These are phyloP conservation scores for Nemania bipapillata DNA, from an alignment of 2,329 filamentous ascomycete species.

Conservation along the genomic window DNA sequence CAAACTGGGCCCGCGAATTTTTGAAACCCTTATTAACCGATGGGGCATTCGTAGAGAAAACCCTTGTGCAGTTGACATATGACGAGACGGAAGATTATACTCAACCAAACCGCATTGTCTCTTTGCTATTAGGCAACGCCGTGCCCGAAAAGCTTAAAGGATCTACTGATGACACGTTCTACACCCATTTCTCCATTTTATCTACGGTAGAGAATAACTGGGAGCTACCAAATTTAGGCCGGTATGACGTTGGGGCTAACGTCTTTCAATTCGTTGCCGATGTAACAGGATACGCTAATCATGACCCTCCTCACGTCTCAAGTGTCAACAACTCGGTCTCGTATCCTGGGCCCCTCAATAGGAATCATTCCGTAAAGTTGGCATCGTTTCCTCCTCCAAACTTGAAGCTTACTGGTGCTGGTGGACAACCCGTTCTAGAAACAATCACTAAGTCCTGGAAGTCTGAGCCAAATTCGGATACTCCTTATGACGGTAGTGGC, in stretches of 20 bases:
- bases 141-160: constrained; percentile 71
- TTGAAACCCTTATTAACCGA: constrained; percentile 75
- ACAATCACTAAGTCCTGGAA: constrained; percentile 51
- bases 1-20: constrained; percentile 73
- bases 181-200: constrained; percentile 66
- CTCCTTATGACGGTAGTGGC: constrained; percentile 61
- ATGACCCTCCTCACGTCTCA: constrained; percentile 52
- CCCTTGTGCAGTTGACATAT: constrained; percentile 79
- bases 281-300: constrained; percentile 65
- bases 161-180: constrained; percentile 74
- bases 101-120: constrained; percentile 74
- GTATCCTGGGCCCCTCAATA: constrained; percentile 57
- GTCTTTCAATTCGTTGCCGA: constrained; percentile 70
- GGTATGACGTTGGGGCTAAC: constrained; percentile 56
- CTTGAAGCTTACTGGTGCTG: constrained; percentile 56
- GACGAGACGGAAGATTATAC: constrained; percentile 79
- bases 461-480: constrained; percentile 45
- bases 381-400: constrained; percentile 57
- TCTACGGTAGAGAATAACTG: constrained; percentile 74
- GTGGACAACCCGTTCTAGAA: constrained; percentile 55
- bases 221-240: constrained; percentile 62
- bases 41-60: constrained; percentile 76
- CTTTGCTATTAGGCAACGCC: constrained; percentile 77
- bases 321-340: constrained; percentile 56
- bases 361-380: constrained; percentile 48